These are phyloP conservation scores for Dendrostoma leiphaemia DNA, from an alignment of 2,329 filamentous ascomycete genomes.

Conservation along the genomic window DNA sequence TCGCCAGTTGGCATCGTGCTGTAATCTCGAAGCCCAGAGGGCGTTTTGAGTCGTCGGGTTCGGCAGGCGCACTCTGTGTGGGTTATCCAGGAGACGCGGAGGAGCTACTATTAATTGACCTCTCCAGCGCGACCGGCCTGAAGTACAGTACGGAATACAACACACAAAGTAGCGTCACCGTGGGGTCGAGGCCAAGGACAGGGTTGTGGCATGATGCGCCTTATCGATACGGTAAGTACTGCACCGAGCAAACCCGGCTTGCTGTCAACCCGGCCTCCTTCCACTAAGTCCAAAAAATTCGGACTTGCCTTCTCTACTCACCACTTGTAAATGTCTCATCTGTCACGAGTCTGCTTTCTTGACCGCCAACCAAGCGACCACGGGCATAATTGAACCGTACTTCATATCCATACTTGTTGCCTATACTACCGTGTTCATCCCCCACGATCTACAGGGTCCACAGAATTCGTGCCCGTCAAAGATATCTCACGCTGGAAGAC, in stretches of 20 bases:
- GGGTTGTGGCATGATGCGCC: neutral
- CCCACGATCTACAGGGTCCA: neutral
- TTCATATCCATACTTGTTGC: neutral
- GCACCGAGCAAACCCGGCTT: too few species aligned
- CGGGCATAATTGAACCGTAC: neutral
- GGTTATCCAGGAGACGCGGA: neutral
- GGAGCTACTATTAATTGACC: neutral
- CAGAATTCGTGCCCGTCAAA: neutral
- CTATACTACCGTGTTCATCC: neutral
- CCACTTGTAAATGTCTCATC: too few species aligned
- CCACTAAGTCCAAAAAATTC: too few species aligned
- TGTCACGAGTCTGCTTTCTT: too few species aligned
- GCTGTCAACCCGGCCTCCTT: neutral
- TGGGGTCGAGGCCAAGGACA: conserved; percentile 6
- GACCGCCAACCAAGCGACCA: too few species aligned
- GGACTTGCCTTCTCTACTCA: neutral
- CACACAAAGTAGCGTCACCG: conserved; percentile 2
- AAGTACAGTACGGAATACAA: neutral
- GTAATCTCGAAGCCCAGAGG: neutral
- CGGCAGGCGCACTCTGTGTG: neutral
- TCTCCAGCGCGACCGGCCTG: too few species aligned
- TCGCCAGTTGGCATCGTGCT: conserved; percentile 21
- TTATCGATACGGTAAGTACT: conserved; percentile 8
- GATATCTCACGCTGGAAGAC: neutral
- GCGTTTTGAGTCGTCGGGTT: neutral